Evolutionary conservation across 73 alveolate species (phyloP).

Genomic region (Paramecium sexaurelia): DNA sequence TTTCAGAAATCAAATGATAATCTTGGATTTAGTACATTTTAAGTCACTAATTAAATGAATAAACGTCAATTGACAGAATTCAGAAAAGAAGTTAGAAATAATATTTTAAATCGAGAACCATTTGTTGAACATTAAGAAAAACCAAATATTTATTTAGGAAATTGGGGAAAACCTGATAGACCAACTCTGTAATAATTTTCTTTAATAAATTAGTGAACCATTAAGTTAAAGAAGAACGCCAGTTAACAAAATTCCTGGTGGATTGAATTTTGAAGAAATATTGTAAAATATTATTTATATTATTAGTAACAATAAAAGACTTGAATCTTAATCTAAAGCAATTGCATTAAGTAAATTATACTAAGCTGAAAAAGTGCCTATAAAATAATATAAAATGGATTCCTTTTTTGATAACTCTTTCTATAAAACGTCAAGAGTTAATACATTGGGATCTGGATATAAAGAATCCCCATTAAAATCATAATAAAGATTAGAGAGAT

Average conservation of each 20-base stretch:
- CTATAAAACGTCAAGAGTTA: neutral
- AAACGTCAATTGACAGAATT: slow-evolving; percentile 24
- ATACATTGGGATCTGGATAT: neutral
- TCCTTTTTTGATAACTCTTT: neutral
- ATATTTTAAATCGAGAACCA: slow-evolving; percentile 25
- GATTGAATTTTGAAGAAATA: slow-evolving; percentile 46
- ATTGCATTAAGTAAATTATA: neutral
- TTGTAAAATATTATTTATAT: neutral
- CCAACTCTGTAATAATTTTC: neutral
- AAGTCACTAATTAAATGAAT: neutral
- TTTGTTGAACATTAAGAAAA: slow-evolving; percentile 1
- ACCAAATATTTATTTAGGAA: neutral
- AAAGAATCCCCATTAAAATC: slow-evolving; percentile 14
- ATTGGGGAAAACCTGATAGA: slow-evolving; percentile 6
- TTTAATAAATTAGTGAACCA: neutral
- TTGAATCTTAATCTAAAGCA: neutral
- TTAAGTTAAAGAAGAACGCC: neutral
- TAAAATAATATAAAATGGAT: neutral
- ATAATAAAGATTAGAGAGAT: slow-evolving; percentile 5
- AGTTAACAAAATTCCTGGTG: neutral
- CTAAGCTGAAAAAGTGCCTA: neutral
- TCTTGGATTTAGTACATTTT: neutral
- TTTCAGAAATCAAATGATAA: neutral
- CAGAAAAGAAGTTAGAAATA: slow-evolving; percentile 53
- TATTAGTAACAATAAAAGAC: neutral